A percentile compares a stretch with the other conserved stretches of the same genome.
Conservation (phyloP, 2,329 filamentous ascomycete species). For the Venturia nashicola region DNA sequence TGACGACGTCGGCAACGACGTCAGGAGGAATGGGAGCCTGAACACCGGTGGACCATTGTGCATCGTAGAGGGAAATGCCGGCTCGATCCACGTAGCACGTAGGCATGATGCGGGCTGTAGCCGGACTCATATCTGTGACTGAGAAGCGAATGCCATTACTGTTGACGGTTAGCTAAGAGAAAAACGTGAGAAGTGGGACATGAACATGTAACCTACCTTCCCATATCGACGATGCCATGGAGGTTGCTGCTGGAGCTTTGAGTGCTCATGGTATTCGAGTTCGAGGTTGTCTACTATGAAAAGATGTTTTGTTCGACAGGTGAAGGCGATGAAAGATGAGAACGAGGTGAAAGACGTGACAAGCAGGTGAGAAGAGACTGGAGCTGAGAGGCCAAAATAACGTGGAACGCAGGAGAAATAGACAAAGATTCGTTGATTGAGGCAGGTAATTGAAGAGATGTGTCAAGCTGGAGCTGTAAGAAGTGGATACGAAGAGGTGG, state of each 20-base stretch:
- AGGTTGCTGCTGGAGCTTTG: background rate
- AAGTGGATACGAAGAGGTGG: background rate
- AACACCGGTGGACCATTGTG: slow-evolving; percentile 41
- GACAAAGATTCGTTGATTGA: background rate
- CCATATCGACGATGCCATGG: slow-evolving; percentile 14
- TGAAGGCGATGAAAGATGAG: background rate
- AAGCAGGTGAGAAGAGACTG: no score
- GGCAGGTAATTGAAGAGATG: background rate
- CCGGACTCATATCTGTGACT: slow-evolving; percentile 66
- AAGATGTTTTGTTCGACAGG: background rate
- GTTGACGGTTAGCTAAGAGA: background rate
- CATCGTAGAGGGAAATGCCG: slow-evolving; percentile 78
- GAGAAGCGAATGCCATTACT: slow-evolving; percentile 93
- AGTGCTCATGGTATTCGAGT: background rate
- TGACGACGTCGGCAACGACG: slow-evolving; percentile 54
- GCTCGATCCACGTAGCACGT: slow-evolving; percentile 70
- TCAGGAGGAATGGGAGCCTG: slow-evolving; percentile 41
- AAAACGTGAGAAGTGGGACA: background rate
- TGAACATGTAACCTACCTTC: slow-evolving; percentile 9
- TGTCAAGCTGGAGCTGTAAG: background rate
- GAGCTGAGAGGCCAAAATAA: no score
- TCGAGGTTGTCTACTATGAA: background rate
- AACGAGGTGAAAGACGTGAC: background rate
- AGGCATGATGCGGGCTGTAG: slow-evolving; percentile 57
- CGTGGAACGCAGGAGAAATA: background rate